phyloP scores from a whole-genome alignment of 2,329 filamentous ascomycete genomes.

The Penicillium hesseltinei region DNA sequence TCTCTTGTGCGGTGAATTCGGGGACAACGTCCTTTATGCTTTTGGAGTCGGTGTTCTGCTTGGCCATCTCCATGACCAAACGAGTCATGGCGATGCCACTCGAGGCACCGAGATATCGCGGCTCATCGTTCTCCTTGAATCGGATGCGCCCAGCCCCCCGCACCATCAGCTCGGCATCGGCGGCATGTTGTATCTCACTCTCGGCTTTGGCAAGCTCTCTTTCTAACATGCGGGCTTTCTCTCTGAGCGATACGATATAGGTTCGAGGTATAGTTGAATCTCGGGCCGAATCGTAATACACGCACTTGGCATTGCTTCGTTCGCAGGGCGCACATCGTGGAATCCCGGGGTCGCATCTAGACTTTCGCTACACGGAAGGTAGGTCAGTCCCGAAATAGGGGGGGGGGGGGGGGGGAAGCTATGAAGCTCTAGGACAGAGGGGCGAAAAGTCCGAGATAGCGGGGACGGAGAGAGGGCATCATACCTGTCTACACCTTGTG shows the following conservation, averaged over 20 bases:
- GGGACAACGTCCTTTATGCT: constrained; percentile 91
- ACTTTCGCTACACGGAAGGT: constrained; percentile 70
- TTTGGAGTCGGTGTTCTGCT: constrained; percentile 85
- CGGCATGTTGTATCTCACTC: constrained; percentile 68
- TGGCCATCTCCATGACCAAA: constrained; percentile 93
- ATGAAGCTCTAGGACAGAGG: background rate
- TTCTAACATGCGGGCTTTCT: constrained; percentile 78
- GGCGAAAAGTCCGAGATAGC: background rate
- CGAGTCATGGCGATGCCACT: constrained; percentile 95
- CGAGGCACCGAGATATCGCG: constrained; percentile 86
- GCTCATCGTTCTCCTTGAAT: constrained; percentile 80
- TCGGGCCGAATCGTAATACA: constrained; percentile 90
- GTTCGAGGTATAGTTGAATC: constrained; percentile 81
- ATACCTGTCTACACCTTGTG: constrained; percentile 51
- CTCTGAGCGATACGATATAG: constrained; percentile 89
- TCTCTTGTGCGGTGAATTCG: constrained; percentile 64
- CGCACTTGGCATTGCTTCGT: constrained; percentile 84
- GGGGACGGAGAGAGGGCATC: constrained; percentile 17
- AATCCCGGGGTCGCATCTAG: constrained; percentile 87
- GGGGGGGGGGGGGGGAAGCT: background rate
- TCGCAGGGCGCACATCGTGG: constrained; percentile 92
- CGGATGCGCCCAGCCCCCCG: constrained; percentile 82
- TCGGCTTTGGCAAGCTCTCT: constrained; percentile 76
- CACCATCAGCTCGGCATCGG: constrained; percentile 78
- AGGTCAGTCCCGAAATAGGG: constrained; percentile 11